These are phyloP conservation scores for Escovopsis sp. DNA, from an alignment of 2,329 filamentous ascomycete species.

Conservation along the genomic window DNA sequence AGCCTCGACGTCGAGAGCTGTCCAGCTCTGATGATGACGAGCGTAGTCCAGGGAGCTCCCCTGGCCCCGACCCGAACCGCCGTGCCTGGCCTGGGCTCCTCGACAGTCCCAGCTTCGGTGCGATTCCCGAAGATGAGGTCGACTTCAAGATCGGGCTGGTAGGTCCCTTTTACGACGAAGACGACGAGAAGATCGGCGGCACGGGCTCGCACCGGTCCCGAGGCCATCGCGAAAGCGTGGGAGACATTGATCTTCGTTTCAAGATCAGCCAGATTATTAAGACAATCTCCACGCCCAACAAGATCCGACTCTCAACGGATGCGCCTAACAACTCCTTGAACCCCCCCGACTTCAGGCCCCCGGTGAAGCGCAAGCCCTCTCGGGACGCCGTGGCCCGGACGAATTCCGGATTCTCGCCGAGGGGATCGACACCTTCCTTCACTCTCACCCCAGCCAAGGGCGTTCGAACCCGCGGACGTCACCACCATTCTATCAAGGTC, in stretches of 20 bases:
- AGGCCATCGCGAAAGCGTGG: slow-evolving; percentile 19
- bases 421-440: slow-evolving; percentile 50
- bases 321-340: slow-evolving; percentile 36
- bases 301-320: slow-evolving; percentile 53
- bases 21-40: slow-evolving; percentile 8
- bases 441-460: slow-evolving; percentile 50
- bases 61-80: slow-evolving; percentile 16
- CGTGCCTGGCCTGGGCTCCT: slow-evolving; percentile 21
- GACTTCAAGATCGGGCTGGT: slow-evolving; percentile 26
- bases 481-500: slow-evolving; percentile 65
- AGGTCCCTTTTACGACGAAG: slow-evolving; percentile 30
- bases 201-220: slow-evolving; percentile 14
- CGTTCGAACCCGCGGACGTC: slow-evolving; percentile 30
- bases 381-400: slow-evolving; percentile 30
- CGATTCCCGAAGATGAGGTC: slow-evolving; percentile 26
- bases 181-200: slow-evolving; percentile 24
- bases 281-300: slow-evolving; percentile 47
- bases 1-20: slow-evolving; percentile 15
- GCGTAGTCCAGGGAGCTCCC: slow-evolving; percentile 34
- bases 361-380: slow-evolving; percentile 27
- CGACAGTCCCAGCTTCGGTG: slow-evolving; percentile 29
- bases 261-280: slow-evolving; percentile 69
- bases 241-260: slow-evolving; percentile 57
- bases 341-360: slow-evolving; percentile 40
- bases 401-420: slow-evolving; percentile 36